These are phyloP conservation scores for Platanthera guangdongensis DNA, from an alignment of 106 monocot genomes.

Conservation along the genomic window DNA sequence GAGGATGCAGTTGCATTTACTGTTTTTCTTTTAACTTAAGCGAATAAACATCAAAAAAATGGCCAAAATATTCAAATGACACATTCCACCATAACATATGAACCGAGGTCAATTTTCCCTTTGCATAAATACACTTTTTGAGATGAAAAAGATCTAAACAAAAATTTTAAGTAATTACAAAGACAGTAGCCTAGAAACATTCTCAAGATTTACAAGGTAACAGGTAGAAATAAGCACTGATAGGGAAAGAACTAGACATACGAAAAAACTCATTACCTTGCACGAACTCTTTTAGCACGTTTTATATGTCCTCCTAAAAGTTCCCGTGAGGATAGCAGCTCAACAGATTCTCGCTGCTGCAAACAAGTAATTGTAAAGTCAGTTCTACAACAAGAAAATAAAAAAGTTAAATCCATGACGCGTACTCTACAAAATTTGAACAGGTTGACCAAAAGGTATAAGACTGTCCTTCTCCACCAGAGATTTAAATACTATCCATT, in stretches of 20 bases:
- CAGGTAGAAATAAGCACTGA: not conserved
- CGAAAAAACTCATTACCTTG: conserved; percentile 17
- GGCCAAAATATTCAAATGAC: no score
- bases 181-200: not conserved
- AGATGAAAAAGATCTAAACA: no score
- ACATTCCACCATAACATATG: no score
- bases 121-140: no score
- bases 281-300: conserved; percentile 43
- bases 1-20: no score
- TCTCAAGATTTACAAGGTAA: not conserved
- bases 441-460: not conserved
- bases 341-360: conserved; percentile 20
- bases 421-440: not conserved
- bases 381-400: not conserved
- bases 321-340: conserved; percentile 26
- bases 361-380: conserved; percentile 3
- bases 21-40: no score
- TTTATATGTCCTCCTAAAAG: conserved; percentile 30
- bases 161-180: no score
- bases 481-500: not conserved
- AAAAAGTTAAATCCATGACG: not conserved
- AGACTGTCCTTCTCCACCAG: not conserved
- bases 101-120: no score
- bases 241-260: not conserved
- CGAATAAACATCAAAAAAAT: no score